Percentiles rank a stretch among this genome's conserved stretches.
These are phyloP conservation scores for Neurospora sp. DNA, from an alignment of 495 filamentous ascomycete genomes.

Conservation along the genomic window DNA sequence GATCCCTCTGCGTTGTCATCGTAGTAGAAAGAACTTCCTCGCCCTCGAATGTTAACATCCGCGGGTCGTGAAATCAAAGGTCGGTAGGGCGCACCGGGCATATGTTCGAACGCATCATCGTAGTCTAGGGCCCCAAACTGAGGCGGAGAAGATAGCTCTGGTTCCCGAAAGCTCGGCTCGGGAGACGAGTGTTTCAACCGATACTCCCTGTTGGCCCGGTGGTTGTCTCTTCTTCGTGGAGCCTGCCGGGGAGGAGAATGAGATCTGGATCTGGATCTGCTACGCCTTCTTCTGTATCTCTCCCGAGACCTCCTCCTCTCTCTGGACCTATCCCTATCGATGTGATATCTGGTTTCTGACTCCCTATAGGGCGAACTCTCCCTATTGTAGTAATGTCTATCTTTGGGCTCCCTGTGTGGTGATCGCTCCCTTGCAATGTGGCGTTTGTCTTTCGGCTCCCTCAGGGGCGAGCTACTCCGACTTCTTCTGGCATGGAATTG, in stretches of 20 bases:
- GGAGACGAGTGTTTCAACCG: not conserved
- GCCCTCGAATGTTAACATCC: not conserved
- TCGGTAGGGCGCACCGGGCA: not conserved
- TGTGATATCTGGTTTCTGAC: not conserved
- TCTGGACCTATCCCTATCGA: not conserved
- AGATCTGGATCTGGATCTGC: not conserved
- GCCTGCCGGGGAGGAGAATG: not conserved
- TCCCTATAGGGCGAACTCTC: slow-evolving; percentile 3
- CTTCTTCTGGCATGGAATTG: not conserved
- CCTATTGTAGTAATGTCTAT: not conserved
- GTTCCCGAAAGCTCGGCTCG: not conserved
- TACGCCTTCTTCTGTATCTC: not conserved
- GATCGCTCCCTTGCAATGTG: not conserved
- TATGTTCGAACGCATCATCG: not conserved
- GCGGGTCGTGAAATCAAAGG: not conserved
- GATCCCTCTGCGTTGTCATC: not conserved
- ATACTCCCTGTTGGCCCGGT: not conserved
- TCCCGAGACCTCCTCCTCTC: not conserved
- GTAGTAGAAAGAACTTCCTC: not conserved
- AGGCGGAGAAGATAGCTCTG: not conserved
- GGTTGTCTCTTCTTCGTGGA: not conserved
- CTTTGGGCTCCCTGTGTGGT: not conserved
- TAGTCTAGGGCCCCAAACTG: not conserved
- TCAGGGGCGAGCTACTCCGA: not conserved
- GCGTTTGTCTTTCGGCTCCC: not conserved